phyloP scores from a whole-genome alignment of 176 grass and related monocot genomes.

The Triticum turgidum region DNA sequence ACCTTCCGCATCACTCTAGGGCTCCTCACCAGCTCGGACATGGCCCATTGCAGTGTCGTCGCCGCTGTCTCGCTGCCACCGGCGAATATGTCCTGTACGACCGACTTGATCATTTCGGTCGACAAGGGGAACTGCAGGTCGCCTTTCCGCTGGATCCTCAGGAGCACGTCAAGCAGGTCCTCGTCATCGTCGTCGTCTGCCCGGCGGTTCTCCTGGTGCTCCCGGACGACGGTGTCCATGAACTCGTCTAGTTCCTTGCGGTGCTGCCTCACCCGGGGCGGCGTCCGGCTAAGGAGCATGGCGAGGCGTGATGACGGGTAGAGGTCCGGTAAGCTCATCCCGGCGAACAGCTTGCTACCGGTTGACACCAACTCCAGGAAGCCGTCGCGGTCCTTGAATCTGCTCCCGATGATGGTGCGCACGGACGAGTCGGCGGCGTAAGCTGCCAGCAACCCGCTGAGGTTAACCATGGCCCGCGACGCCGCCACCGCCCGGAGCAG shows the following conservation, averaged over 20 bases:
- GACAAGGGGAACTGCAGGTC: too few species aligned
- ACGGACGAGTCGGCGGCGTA: slow-evolving; percentile 25
- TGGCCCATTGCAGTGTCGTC: too few species aligned
- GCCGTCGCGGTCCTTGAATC: neutral
- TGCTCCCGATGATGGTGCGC: slow-evolving; percentile 20
- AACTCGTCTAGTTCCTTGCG: neutral
- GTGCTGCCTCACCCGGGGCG: neutral
- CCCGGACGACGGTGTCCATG: slow-evolving; percentile 24
- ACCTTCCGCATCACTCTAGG: too few species aligned
- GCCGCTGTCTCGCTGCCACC: too few species aligned
- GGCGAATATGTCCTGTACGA: too few species aligned
- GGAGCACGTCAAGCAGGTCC: slow-evolving; percentile 33
- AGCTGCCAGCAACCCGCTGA: neutral
- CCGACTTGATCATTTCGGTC: too few species aligned
- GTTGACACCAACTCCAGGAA: neutral
- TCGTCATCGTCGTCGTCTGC: neutral
- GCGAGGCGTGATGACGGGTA: slow-evolving; percentile 43
- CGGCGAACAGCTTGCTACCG: slow-evolving; percentile 17
- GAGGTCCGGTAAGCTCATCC: slow-evolving; percentile 39
- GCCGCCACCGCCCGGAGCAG: slow-evolving; percentile 1
- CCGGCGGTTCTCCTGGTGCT: slow-evolving; percentile 16
- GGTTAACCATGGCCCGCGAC: neutral
- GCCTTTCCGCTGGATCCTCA: too few species aligned
- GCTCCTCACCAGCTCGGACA: too few species aligned
- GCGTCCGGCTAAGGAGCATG: slow-evolving; percentile 13